Evolutionary conservation across 2,329 filamentous ascomycete species (phyloP), one percentile per base, ranked within the genome.

Genomic region (Cladosporium austrohemisphaericum): DNA sequence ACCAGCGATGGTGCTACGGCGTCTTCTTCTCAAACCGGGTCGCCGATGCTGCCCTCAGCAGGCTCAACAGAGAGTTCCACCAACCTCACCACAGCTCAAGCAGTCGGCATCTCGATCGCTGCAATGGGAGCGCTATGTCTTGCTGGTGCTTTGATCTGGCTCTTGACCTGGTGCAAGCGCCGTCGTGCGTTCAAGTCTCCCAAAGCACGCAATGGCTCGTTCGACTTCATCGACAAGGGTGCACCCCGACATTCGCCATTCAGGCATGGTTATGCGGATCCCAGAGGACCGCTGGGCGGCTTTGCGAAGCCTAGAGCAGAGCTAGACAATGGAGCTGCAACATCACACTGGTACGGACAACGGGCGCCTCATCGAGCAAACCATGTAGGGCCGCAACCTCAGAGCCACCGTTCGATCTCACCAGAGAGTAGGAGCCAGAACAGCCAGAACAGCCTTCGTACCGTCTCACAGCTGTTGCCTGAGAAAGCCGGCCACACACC

Each of bases 171-270:
- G 31, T 46, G 56, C 18, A 55, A 60, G 19, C 51, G 57, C 13
- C 55, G 59, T 8, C 57, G 53, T 19, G 33, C 29, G 14, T 36
- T 46, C 16, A 49, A 48, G 14, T 44, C 49, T 3, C 49, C 46
- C n/a, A 41, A 53, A 32, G 16, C 51, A 14, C 29, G 45, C 7
- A 46, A 35, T 3, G 44, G 33, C 9, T 65, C 62, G n/a, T 65
- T 64, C 33, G 64, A 67, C 47, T 67, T 67, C 43, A 51, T 61
- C 10, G 63, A 66, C 50, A 57, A 64, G 25, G 57, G 54, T 8
- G 59, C 64, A 16, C 54, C 61, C 7, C 55, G 55, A 1, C 55
- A 57, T 29, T 57, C 60, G 19, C 55, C 54, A 7, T 58, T 57
- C 40, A 54, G 52, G 16, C 41, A 55, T 32, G 51, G 45, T 18